These are phyloP conservation scores for Sarocladium strictum DNA, from an alignment of 2,329 filamentous ascomycete genomes.

Conservation along the genomic window DNA sequence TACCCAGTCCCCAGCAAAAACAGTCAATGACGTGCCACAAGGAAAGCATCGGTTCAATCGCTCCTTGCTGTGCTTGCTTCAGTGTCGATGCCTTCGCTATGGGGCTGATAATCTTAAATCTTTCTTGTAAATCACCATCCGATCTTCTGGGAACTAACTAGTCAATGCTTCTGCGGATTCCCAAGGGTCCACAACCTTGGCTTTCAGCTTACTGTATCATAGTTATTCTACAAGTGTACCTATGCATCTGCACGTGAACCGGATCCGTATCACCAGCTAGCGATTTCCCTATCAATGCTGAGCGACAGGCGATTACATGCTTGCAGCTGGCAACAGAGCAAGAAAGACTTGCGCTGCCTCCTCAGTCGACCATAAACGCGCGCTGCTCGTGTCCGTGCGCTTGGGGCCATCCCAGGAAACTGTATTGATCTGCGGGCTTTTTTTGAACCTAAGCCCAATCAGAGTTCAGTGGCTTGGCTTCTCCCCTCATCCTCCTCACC, in stretches of 20 bases:
- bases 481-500: neutral
- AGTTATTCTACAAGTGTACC: too few relatives aligned
- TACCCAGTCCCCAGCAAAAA: too few relatives aligned
- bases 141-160: neutral
- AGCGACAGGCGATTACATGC: too few relatives aligned
- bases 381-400: neutral
- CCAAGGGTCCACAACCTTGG: neutral
- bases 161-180: neutral
- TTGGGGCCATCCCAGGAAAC: conserved; percentile 3
- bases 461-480: conserved; percentile 5
- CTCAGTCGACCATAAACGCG: neutral
- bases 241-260: too few relatives aligned
- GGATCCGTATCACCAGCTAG: too few relatives aligned
- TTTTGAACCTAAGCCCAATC: conserved; percentile 4
- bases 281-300: too few relatives aligned
- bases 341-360: too few relatives aligned
- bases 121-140: neutral
- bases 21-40: too few relatives aligned
- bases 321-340: too few relatives aligned
- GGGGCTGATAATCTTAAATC: conserved; percentile 2
- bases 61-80: neutral
- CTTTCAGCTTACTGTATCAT: too few relatives aligned
- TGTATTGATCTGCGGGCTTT: conserved; percentile 6
- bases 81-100: neutral
- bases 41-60: neutral